Evolutionary conservation across 2,329 filamentous ascomycete species (phyloP), one percentile per base, ranked within the genome.

Genomic region (Remersonia thermophila): DNA sequence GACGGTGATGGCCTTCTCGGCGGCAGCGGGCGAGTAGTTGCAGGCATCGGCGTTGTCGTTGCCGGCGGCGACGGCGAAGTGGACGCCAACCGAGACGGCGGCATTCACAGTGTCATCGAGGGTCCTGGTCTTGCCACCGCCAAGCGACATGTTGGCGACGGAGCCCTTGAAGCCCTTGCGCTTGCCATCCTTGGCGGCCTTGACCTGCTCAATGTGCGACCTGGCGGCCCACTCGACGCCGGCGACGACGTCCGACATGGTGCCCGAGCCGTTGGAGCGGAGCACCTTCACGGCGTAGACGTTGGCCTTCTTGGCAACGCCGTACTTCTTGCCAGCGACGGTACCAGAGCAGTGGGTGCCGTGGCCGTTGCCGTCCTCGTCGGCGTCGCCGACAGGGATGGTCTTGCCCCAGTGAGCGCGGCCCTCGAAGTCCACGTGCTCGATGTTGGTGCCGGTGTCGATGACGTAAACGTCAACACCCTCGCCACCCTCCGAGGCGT

Each of bases 301-400:
- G 52, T 84, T 78, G 57, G 93, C 91, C 77, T 96, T 95, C 80
- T 98, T 98, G 60, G 91, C 89, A 47, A 98, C 91, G 75, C 91
- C 91, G 58, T 94, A 98, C 71, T 94, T 95, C 77, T 91, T 93
- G 59, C 93, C 91, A 48, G 83, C 91, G 54, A 98, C 80, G 45
- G 93, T 98, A 52, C 91, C 91, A 47, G 91, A 96, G 78, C 91
- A 98, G 73, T 98, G 91, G 55, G 91, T 98, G 54, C 91, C 91
- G 70, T 98, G 91, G 44, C 91, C 91, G 54, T 98, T 98, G 61
- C 91, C 91, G 65, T 98, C 91, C 51, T 75, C 71, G 57, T 98
- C 91, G 34, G 72, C 79, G 57, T 98, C 87, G 43, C 78, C 79
- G 32, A 61, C 49, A 43, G 93, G 93, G 52, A 98, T 87, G 49